Evolutionary conservation across 1,284 basidiomycete species (phyloP).

Genomic region (Volvariella volvacea): DNA sequence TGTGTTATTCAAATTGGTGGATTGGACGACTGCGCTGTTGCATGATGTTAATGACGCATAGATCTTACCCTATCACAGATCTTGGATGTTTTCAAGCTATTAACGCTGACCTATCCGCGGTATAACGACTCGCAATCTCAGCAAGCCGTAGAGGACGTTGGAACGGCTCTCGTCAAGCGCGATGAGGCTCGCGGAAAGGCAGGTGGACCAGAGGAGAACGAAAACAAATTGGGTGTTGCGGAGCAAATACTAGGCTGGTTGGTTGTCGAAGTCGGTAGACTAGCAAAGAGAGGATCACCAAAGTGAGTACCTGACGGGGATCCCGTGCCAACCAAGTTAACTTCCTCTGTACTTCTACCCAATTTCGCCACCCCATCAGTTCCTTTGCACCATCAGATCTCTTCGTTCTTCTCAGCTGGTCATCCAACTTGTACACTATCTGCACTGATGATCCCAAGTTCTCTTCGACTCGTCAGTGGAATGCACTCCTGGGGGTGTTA

Average conservation of each 20-base stretch:
- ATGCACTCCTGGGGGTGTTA: conserved; percentile 42
- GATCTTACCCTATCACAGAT: conserved; percentile 60
- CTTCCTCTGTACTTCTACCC: conserved; percentile 5
- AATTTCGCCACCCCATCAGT: conserved; percentile 24
- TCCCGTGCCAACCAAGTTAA: too few relatives aligned
- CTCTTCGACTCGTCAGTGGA: conserved; percentile 39
- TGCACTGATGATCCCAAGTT: conserved; percentile 42
- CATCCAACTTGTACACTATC: conserved; percentile 55
- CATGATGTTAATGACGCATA: conserved; percentile 17
- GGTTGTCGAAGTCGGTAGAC: conserved; percentile 50
- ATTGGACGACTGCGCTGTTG: too few relatives aligned
- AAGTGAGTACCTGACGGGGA: conserved; percentile 31
- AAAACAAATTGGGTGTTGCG: conserved; percentile 47
- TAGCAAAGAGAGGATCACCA: conserved; percentile 41
- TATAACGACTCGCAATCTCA: conserved; percentile 71
- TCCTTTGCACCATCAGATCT: conserved; percentile 57
- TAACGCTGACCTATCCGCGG: conserved; percentile 70
- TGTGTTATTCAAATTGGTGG: too few relatives aligned
- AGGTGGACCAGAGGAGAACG: conserved; percentile 26
- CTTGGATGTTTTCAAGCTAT: conserved; percentile 65
- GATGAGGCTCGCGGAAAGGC: conserved; percentile 46
- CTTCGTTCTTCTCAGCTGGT: conserved; percentile 72
- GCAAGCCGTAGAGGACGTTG: conserved; percentile 62
- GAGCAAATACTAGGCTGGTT: conserved; percentile 72
- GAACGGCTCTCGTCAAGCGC: conserved; percentile 51